Base-by-base conservation (phyloP, 306 rosid species). In the Dalbergia cultrata region DNA sequence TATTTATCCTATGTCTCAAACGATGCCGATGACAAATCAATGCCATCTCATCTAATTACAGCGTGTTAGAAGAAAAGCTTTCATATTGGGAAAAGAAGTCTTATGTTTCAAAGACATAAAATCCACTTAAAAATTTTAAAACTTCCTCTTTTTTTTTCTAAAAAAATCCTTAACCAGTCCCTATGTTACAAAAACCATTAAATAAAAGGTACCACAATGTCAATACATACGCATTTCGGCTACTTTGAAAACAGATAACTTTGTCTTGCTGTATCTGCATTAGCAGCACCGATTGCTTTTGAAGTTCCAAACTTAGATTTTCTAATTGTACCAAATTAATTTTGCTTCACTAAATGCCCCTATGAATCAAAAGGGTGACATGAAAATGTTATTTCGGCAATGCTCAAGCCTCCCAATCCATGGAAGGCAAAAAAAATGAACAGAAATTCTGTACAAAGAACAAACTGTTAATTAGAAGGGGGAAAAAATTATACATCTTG, bases 371-470 rank as follows among this genome's bases (percentile, higher is more conserved):
- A 74, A 33, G 52, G 41, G 78, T 59, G 52, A 62, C 50, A 74
- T 7, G 17, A 74, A 70, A 74, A 75, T 81, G 67, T 64, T 82
- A 86, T 63, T 76, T 31, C 49, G 74, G 77, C 57, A 68, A 76
- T 71, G 54, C 67, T 76, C 72, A 75, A 81, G 62, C 76, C 84
- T 64, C 78, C 82, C 80, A 56, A 72, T 44, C 57, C 71, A 67
- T 72, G 85, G 50, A 72, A 80, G 81, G 72, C 26, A 72, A 80
- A 76, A 74, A 31, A 22, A 75, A 80, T 66, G 70, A 41, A 61
- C 61, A 67, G 22, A 76, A 54, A 68, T 80, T 86, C 21, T 83
- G 79, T 86, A 83, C 87, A 86, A 76, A 31, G 87, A 83, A 68
- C 85, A 83, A 74, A 72, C 58, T 79, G 41, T 75, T 16, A 60